These are phyloP conservation scores for Scenedesmus sp. DNA, from an alignment of 163 green algal genomes.

Conservation along the genomic window DNA sequence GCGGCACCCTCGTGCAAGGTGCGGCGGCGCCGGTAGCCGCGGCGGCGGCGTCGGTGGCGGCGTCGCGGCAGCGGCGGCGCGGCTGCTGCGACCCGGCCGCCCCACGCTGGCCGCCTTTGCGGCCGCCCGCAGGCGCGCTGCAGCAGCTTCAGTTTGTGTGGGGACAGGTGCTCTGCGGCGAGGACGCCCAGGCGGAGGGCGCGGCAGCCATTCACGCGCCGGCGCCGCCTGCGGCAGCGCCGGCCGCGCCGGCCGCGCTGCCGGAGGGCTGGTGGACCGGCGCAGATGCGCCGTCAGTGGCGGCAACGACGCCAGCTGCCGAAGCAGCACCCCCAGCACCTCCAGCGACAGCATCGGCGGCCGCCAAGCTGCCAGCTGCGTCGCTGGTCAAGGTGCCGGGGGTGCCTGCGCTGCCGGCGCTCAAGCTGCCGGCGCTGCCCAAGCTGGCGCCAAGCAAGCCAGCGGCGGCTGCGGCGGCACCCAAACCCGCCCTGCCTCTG, in stretches of 20 bases:
- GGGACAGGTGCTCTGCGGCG: not conserved
- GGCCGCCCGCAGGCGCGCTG: not conserved
- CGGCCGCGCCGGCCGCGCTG: not conserved
- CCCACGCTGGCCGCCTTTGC: no score
- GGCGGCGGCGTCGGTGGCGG: not conserved
- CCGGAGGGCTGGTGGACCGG: not conserved
- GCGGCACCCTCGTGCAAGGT: not conserved
- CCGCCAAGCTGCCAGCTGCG: no score
- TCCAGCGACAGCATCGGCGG: not conserved
- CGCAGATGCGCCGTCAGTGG: not conserved
- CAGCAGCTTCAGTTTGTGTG: constrained; percentile 31
- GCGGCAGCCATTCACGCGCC: not conserved
- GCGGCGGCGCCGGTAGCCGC: not conserved
- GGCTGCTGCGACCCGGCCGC: no score
- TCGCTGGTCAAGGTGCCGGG: no score
- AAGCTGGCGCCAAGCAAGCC: no score
- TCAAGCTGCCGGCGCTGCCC: no score
- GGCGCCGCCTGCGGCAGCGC: not conserved
- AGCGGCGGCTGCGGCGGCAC: no score
- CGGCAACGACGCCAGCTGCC: not conserved
- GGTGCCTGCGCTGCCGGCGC: no score
- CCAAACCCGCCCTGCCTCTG: no score
- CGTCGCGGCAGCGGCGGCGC: not conserved
- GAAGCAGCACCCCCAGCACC: not conserved
- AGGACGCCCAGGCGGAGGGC: no score